Percentiles rank a stretch among this genome's conserved stretches.
These are phyloP conservation scores for Verticillium dahliae DNA, from an alignment of 2,329 filamentous ascomycete species.

Conservation along the genomic window DNA sequence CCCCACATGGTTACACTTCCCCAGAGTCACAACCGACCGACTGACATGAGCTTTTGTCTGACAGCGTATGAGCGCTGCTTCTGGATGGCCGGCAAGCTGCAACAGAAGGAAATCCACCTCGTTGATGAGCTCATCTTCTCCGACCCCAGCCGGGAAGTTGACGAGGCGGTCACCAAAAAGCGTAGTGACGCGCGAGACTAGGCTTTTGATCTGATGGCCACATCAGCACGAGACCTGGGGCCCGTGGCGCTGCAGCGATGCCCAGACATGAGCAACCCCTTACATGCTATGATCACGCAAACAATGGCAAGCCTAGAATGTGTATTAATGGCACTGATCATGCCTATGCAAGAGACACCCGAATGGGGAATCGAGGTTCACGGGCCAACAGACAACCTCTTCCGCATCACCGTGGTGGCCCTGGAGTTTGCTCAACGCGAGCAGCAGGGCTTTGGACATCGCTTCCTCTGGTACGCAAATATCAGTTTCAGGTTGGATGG, in stretches of 20 bases:
- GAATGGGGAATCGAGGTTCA: constrained; percentile 42
- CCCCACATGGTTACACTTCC: constrained; percentile 42
- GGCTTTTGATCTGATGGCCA: not conserved
- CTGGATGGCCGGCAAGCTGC: no score
- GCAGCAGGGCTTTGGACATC: not conserved
- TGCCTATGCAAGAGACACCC: constrained; percentile 35
- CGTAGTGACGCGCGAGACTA: not conserved
- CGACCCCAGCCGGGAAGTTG: not conserved
- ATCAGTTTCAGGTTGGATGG: constrained; percentile 48
- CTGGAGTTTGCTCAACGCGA: not conserved
- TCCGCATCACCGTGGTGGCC: constrained; percentile 23
- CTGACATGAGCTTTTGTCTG: constrained; percentile 43
- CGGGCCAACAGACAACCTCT: constrained; percentile 31
- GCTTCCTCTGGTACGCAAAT: constrained; percentile 49
- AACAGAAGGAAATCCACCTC: no score
- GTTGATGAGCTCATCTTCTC: not conserved
- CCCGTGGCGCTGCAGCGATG: not conserved
- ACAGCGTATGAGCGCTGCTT: not conserved
- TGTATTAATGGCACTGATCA: no score
- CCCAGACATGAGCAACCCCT: not conserved
- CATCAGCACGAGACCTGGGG: not conserved
- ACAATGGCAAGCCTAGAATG: not conserved
- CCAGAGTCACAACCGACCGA: constrained; percentile 38
- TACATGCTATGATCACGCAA: constrained; percentile 1
- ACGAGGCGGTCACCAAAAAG: no score